Evolutionary conservation across 805 yeast genomes (phyloP), one percentile per base, ranked within the genome.

Genomic region (Wickerhamiella domercqiae): DNA sequence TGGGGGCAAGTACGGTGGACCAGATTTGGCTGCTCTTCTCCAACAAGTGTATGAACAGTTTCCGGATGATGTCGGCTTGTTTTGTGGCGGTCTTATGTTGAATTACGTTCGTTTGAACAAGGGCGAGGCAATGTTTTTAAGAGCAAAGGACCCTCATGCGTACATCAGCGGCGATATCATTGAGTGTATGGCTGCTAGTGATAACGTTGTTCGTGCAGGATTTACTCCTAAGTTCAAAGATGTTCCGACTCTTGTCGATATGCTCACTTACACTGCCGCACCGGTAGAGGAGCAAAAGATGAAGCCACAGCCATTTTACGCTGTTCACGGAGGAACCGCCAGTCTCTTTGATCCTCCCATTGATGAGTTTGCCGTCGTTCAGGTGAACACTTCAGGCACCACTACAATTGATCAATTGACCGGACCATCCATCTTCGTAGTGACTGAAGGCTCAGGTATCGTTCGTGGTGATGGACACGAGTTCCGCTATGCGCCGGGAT

Each of bases 191-290:
- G 98, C 98, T 31, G 96, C 98, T 6, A 78, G 93, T 29, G 99
- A 90, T 59, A 90, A 90, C 53, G 99, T 90, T 40, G 96, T 90
- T 35, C 74, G 99, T 59, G 94, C 96, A 3, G 99, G 98, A 11
- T 90, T 90, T 67, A 90, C 99, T n/a, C 98, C 99, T 44, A 90
- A 90, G 60, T 90, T 87, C 66, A 90, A 87, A 63, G 99, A 90
- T 59, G 97, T 90, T 43, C 61, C 75, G 41, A 83, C 79, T 52
- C 71, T 90, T 54, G 96, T 90, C 32, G 73, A 70, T 38, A 82
- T 82, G 90, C 72, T 90, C 57, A 86, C 95, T 3, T 90, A 87
- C 57, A 68, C 80, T 20, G 79, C 79, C 51, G 93, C 80, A 38
- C 75, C 93, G 18, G 95, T 87, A 36, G 84, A 75, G 48, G 84